phyloP scores from a whole-genome alignment of 371 early-diverging fungal species.

The Gilbertella persicaria region DNA sequence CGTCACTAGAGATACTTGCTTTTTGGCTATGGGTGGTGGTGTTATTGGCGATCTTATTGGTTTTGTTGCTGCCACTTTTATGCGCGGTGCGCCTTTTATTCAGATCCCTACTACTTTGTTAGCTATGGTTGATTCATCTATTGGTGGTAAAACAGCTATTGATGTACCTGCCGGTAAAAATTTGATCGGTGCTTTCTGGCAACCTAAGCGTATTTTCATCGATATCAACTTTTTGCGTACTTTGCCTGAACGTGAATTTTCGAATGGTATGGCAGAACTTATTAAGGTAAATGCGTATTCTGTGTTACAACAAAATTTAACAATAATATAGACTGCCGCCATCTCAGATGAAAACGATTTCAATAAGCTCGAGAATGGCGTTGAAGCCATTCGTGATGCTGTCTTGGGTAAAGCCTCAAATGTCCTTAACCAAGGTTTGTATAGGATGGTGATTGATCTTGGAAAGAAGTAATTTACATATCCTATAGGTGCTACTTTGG shows the following conservation, averaged over 20 bases:
- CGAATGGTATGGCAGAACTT: conserved; percentile 97
- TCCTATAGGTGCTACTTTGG: conserved; percentile 56
- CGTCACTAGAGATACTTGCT: conserved; percentile 92
- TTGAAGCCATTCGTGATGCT: conserved; percentile 75
- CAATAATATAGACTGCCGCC: conserved; percentile 75
- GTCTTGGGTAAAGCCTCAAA: conserved; percentile 58
- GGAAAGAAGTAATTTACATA: background rate
- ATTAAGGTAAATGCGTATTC: conserved; percentile 65
- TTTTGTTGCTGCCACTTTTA: conserved; percentile 96
- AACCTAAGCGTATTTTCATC: conserved; percentile 92
- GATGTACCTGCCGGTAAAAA: conserved; percentile 97
- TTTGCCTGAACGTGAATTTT: conserved; percentile 91
- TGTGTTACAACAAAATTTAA: background rate
- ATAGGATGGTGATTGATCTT: background rate
- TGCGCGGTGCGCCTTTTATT: conserved; percentile 94
- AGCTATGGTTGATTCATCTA: conserved; percentile 97
- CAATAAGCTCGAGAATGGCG: conserved; percentile 82
- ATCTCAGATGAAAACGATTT: conserved; percentile 91
- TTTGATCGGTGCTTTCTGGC: conserved; percentile 96
- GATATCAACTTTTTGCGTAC: conserved; percentile 87
- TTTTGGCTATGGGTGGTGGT: conserved; percentile 96
- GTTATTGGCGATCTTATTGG: conserved; percentile 97
- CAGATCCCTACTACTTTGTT: conserved; percentile 96
- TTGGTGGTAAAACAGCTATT: conserved; percentile 97
- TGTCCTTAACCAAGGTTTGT: conserved; percentile 54